phyloP scores from a whole-genome alignment of 2,329 filamentous ascomycete species.

The Seiridium unicorne region DNA sequence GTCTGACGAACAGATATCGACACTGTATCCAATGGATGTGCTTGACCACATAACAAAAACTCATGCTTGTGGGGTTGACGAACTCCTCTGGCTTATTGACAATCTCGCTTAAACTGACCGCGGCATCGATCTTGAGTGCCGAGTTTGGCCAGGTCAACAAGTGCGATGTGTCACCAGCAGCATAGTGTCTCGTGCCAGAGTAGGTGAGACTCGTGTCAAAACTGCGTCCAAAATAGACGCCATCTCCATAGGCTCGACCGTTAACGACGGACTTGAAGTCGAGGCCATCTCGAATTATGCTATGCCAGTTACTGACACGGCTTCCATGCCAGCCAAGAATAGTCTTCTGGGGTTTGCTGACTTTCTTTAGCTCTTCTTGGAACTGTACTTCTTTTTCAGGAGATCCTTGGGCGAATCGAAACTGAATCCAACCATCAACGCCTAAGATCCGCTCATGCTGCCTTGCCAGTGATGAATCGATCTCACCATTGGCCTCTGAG shows the following conservation, averaged over 20 bases:
- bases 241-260: conserved; percentile 73
- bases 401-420: conserved; percentile 83
- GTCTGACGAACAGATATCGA: conserved; percentile 69
- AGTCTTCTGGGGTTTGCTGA: conserved; percentile 44
- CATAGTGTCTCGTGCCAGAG: conserved; percentile 12
- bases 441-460: conserved; percentile 56
- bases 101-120: conserved; percentile 80
- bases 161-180: not conserved
- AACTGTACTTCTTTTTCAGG: conserved; percentile 85
- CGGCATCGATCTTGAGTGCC: conserved; percentile 53
- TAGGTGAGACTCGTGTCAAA: conserved; percentile 58
- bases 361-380: conserved; percentile 55
- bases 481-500: conserved; percentile 1
- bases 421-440: conserved; percentile 71
- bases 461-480: conserved; percentile 11
- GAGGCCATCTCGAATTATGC: conserved; percentile 79
- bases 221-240: conserved; percentile 73
- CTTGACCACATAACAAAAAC: conserved; percentile 69
- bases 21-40: conserved; percentile 87
- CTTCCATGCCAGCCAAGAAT: conserved; percentile 90
- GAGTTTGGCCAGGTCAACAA: conserved; percentile 62
- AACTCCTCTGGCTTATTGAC: conserved; percentile 71
- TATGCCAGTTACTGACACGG: conserved; percentile 77
- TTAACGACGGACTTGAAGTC: conserved; percentile 63
- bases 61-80: conserved; percentile 28